These are phyloP conservation scores for Lecanoromycetidae sp. DNA, from an alignment of 2,329 filamentous ascomycete genomes.

Conservation along the genomic window DNA sequence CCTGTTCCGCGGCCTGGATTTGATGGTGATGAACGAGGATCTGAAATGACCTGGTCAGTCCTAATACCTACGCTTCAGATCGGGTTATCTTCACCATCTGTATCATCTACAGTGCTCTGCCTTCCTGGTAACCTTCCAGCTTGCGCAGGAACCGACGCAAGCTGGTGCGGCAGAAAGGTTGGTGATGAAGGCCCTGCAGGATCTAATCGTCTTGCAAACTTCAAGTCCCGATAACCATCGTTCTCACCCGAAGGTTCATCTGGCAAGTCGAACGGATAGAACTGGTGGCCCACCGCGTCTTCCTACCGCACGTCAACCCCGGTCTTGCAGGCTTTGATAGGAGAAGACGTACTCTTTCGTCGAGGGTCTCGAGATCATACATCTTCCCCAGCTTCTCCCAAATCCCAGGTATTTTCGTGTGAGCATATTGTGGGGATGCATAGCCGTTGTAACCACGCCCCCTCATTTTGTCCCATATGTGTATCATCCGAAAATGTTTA, in stretches of 20 bases:
- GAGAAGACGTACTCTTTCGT: constrained; percentile 59
- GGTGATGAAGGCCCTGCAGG: constrained; percentile 33
- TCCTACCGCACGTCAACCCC: constrained; percentile 28
- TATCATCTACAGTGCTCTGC: constrained; percentile 36
- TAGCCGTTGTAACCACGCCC: constrained; percentile 77
- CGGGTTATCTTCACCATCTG: constrained; percentile 30
- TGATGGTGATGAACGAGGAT: constrained; percentile 33
- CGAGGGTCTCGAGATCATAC: constrained; percentile 75
- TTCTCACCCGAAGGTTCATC: too few relatives aligned
- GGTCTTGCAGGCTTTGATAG: background rate
- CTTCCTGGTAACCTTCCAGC: constrained; percentile 26
- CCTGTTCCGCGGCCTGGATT: constrained; percentile 29
- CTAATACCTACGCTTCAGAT: background rate
- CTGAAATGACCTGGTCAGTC: constrained; percentile 20
- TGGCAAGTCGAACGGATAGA: constrained; percentile 55
- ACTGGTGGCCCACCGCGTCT: constrained; percentile 46
- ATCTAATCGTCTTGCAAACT: constrained; percentile 36
- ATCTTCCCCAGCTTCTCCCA: constrained; percentile 76
- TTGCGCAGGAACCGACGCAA: constrained; percentile 10
- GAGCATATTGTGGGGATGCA: constrained; percentile 50
- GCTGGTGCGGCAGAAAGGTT: constrained; percentile 19
- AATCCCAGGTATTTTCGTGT: constrained; percentile 82
- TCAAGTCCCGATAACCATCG: constrained; percentile 29
- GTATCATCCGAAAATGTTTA: constrained; percentile 85
- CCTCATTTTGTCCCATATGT: constrained; percentile 66